Conservation (phyloP, 1,284 basidiomycete species). For the Ustilago vetiveriae region DNA sequence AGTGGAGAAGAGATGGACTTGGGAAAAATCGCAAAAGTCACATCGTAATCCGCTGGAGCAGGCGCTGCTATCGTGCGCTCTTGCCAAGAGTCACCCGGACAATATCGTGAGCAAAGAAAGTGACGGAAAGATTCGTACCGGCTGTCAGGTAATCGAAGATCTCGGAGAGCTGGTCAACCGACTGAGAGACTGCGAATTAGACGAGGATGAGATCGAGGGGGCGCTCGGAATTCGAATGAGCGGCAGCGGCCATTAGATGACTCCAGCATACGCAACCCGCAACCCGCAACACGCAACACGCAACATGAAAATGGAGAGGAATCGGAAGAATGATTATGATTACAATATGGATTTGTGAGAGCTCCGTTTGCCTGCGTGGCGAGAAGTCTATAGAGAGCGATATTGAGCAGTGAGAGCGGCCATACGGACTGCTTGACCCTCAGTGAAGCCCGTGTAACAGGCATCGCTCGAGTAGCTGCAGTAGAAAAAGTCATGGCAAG, state of each 20-base stretch:
- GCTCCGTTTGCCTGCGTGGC: too few relatives aligned
- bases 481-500: not conserved
- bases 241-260: not conserved
- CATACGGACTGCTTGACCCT: conserved; percentile 50
- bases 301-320: too few relatives aligned
- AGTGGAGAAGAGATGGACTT: conserved; percentile 25
- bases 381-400: conserved; percentile 17
- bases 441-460: conserved; percentile 48
- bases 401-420: conserved; percentile 30
- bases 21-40: not conserved
- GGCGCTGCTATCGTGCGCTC: conserved; percentile 30
- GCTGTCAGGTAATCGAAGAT: conserved; percentile 40
- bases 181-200: conserved; percentile 15
- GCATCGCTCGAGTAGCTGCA: conserved; percentile 46
- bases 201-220: conserved; percentile 22
- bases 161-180: conserved; percentile 36
- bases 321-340: too few relatives aligned
- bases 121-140: conserved; percentile 27
- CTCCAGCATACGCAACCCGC: not conserved
- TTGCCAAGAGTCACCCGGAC: conserved; percentile 16
- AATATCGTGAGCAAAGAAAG: conserved; percentile 1
- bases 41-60: conserved; percentile 3
- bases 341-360: too few relatives aligned
- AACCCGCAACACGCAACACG: not conserved
- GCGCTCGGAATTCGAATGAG: conserved; percentile 19